Evolutionary conservation across 192 early-diverging fungal species (phyloP), one percentile per base, ranked within the genome.

Genomic region (Linnemannia elongata): DNA sequence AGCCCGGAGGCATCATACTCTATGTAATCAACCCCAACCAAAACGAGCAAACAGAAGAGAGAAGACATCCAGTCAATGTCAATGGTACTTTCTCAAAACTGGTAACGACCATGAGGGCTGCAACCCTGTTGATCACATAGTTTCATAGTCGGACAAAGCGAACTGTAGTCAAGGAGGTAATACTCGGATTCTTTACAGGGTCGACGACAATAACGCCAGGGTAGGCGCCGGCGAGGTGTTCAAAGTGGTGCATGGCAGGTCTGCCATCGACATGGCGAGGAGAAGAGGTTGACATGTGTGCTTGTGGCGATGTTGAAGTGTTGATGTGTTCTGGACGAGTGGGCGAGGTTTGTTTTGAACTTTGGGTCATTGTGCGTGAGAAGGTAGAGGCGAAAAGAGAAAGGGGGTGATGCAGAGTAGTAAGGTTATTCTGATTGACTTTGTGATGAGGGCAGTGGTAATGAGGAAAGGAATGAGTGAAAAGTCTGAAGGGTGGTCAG

Each of bases 131-230:
- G 22, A 0, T 22, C 30, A 4, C 22, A 18, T 12, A 35, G 24
- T 35, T 24, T 41, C 27, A 66, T 27, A 66, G 33, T 30, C 36
- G 4, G 73, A 9, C 12, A 54, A n/a, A 54, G 72, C 42, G n/a
- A 35, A 35, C 6, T 36, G 36, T 60, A 4, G 74, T 17, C 49
- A 52, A 38, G 36, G 10, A 38, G n/a, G 9, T n/a, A 12, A 9
- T 52, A 9, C 17, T 30, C 0, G 20, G 68, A 8, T 47, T 41
- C 57, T 69, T 81, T 81, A 87, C 85, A 87, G 85, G 85, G 68
- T 87, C 85, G n/a, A 87, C 85, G 38, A 87, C 79, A 71, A 87
- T 80, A 24, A 87, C 85, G 36, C 85, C 72, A 1, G 74, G 72
- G 76, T 87, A 87, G 12, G 71, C 72, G 1, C 76, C 79, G n/a